Conservation (phyloP, 2,329 filamentous ascomycete genomes). For the Capronia americana region DNA sequence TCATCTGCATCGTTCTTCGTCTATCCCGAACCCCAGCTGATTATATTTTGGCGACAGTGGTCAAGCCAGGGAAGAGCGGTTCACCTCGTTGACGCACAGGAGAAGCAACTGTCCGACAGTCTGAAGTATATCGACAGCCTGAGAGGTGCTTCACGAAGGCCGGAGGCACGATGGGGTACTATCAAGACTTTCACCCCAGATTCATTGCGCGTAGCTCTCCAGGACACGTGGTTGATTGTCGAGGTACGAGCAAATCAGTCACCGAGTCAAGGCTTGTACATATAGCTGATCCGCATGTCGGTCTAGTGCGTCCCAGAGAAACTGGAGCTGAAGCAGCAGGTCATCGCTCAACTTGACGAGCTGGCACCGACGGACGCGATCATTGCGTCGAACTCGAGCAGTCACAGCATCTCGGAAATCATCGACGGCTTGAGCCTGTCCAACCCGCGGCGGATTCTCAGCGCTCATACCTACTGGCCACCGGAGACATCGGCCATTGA, state of each 20-base stretch:
- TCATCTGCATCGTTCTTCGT: background rate
- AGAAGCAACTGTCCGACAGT: slow-evolving; percentile 42
- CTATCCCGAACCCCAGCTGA: background rate
- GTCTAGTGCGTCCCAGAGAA: slow-evolving; percentile 54
- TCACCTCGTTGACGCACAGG: slow-evolving; percentile 43
- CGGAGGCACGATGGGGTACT: slow-evolving; percentile 36
- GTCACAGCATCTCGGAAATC: slow-evolving; percentile 55
- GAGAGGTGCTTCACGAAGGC: slow-evolving; percentile 28
- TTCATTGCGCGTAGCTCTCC: slow-evolving; percentile 36
- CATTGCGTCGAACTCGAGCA: slow-evolving; percentile 57
- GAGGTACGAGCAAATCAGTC: slow-evolving; percentile 41
- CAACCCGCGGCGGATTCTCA: slow-evolving; percentile 48
- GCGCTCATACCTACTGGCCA: slow-evolving; percentile 54
- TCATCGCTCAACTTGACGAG: slow-evolving; percentile 51
- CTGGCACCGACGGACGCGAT: slow-evolving; percentile 47
- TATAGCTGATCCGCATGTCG: background rate
- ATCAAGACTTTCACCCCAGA: slow-evolving; percentile 38
- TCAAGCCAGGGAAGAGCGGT: slow-evolving; percentile 45
- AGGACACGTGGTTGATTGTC: slow-evolving; percentile 46
- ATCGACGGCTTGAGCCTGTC: slow-evolving; percentile 47
- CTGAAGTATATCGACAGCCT: slow-evolving; percentile 43
- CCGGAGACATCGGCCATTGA: slow-evolving; percentile 50
- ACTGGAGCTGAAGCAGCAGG: slow-evolving; percentile 49
- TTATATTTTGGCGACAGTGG: slow-evolving; percentile 41
- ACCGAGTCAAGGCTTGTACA: background rate